Evolutionary conservation across 2,329 filamentous ascomycete genomes (phyloP).

Genomic region (Paracoccidioides brasiliensis): DNA sequence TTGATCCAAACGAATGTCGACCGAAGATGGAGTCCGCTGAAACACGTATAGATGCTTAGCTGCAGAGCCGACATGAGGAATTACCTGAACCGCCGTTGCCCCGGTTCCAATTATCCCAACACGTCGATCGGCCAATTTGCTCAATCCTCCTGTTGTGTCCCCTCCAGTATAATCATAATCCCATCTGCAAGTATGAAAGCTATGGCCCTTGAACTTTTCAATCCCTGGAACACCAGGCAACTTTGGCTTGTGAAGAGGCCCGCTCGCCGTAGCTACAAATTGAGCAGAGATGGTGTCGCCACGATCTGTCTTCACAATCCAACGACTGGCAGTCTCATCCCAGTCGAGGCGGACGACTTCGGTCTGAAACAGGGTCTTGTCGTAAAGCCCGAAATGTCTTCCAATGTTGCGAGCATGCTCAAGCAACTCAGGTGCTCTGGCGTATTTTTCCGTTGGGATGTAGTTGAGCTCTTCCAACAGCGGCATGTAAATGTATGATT

Average conservation of each 20-base stretch:
- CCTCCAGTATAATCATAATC: conserved; percentile 31
- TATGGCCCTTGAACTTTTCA: conserved; percentile 26
- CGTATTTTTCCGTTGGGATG: conserved; percentile 41
- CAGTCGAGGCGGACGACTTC: conserved; percentile 33
- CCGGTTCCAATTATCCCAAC: conserved; percentile 35
- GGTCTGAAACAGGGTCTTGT: conserved; percentile 37
- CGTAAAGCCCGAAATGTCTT: conserved; percentile 31
- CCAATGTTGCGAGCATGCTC: conserved; percentile 35
- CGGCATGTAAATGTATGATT: conserved; percentile 48
- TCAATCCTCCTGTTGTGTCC: conserved; percentile 26
- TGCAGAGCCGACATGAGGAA: conserved; percentile 29
- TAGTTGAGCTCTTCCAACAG: conserved; percentile 48
- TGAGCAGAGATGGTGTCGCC: conserved; percentile 20
- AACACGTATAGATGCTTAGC: conserved; percentile 28
- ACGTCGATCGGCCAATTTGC: conserved; percentile 28
- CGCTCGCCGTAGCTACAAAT: conserved; percentile 30
- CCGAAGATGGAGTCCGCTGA: conserved; percentile 30
- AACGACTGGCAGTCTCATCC: conserved; percentile 30
- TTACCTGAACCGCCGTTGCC: conserved; percentile 29
- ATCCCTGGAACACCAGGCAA: conserved; percentile 33
- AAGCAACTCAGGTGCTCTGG: conserved; percentile 34
- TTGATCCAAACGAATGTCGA: conserved; percentile 22
- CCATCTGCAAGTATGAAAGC: conserved; percentile 35
- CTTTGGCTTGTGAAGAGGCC: conserved; percentile 33
- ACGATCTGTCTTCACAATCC: conserved; percentile 17